phyloP scores from a whole-genome alignment of 768 basidiomycete genomes.

The Calocybe gangraenosa region DNA sequence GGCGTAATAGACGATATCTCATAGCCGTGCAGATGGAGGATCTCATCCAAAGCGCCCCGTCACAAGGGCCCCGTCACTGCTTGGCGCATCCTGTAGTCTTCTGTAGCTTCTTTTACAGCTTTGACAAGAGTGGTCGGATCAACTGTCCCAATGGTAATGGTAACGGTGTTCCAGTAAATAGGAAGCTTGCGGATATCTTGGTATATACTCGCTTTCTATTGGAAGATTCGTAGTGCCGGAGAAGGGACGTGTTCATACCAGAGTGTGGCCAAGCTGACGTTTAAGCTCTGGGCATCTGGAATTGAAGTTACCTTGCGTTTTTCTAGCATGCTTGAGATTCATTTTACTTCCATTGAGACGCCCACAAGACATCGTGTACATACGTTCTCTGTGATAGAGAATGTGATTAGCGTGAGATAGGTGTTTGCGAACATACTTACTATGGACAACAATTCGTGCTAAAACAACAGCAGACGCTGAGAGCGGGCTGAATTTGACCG shows the following conservation, averaged over 20 bases:
- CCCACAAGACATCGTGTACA: conserved; percentile 34
- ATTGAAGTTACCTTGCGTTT: conserved; percentile 70
- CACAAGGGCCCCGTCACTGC: conserved; percentile 60
- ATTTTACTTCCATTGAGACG: conserved; percentile 79
- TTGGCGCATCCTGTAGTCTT: conserved; percentile 65
- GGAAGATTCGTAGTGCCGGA: conserved; percentile 67
- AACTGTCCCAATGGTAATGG: conserved; percentile 57
- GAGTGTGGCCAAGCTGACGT: conserved; percentile 28
- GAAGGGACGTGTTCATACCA: conserved; percentile 84
- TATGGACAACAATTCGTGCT: conserved; percentile 85
- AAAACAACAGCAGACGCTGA: conserved; percentile 61
- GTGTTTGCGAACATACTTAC: conserved; percentile 34
- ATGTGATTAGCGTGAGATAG: too few species aligned
- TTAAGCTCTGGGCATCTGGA: conserved; percentile 2
- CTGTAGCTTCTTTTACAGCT: conserved; percentile 58
- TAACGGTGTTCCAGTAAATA: conserved; percentile 7
- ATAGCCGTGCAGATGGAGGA: conserved; percentile 90
- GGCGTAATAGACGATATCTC: conserved; percentile 52
- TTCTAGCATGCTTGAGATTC: conserved; percentile 82
- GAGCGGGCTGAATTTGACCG: conserved; percentile 50
- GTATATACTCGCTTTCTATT: conserved; percentile 70
- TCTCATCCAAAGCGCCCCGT: conserved; percentile 69
- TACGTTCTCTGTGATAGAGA: too few species aligned
- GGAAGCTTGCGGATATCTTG: neutral
- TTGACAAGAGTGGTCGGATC: conserved; percentile 64